Base-by-base conservation (phyloP, 371 early-diverging fungal species). In the Mucor indicus region DNA sequence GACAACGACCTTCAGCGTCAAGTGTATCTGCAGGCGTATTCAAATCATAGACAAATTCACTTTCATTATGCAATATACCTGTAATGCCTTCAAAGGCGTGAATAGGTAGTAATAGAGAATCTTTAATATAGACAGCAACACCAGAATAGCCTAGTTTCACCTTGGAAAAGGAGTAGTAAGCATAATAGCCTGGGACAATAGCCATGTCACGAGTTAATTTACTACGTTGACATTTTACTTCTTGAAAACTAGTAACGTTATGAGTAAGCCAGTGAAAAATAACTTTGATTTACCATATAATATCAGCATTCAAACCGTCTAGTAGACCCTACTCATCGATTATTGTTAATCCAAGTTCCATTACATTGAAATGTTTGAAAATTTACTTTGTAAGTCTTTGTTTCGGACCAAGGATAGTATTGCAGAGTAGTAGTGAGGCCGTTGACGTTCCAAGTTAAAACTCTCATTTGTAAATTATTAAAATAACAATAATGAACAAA, bases 1-100 rank as follows among this genome's bases (percentile, higher is more conserved):
- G 47, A 13, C 84, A 80, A 0, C 95, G 81, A 0, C 93, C 95
- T 62, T 94, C 91, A 3, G 65, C 67, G 48, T 90, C 89, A 35
- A 92, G 55, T 29, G 59, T 70, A 12, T 62, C 50, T 9, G 87
- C 63, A 23, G 80, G 80, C 1, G 62, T 72, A 2, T 20, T 20
- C 3, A 66, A 57, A 3, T 25, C 21, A 17, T 45, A 36, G 0
- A 25, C 19, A n/a, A 47, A 38, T 32, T 41, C 33, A 22, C 23
- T 41, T 39, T 17, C 38, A 9, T 8, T 45, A 12, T 29, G 30
- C 12, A 70, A 43, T 15, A 76, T 25, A 3, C 83, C 85, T 0
- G 84, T 79, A 19, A 90, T 83, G 9, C 87, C 85, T 38, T 86
- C 87, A 38, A 82, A 83, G 8, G 76, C 77, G 7, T 72, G 71